Conservation (phyloP, 2,329 filamentous ascomycete genomes). For the Aspergillus sclerotialis region DNA sequence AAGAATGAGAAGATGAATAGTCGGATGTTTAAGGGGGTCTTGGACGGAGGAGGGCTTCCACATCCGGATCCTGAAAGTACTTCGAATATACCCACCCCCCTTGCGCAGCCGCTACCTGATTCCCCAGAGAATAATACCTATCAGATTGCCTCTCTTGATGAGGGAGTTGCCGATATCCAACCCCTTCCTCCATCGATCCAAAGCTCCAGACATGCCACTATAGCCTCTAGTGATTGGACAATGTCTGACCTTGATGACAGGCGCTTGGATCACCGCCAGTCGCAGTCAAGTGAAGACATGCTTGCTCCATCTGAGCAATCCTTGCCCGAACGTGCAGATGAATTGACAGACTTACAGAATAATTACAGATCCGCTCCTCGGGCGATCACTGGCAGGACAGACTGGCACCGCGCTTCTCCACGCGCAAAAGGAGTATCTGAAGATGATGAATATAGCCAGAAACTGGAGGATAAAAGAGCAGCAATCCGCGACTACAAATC, state of each 20-base stretch:
- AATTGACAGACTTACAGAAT: slow-evolving; percentile 15
- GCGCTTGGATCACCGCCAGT: slow-evolving; percentile 14
- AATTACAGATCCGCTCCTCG: slow-evolving; percentile 36
- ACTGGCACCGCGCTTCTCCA: slow-evolving; percentile 27
- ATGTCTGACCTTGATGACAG: slow-evolving; percentile 20
- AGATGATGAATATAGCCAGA: slow-evolving; percentile 33
- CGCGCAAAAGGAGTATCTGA: slow-evolving; percentile 22
- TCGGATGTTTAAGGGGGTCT: slow-evolving; percentile 37
- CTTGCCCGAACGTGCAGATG: slow-evolving; percentile 16
- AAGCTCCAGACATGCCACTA: slow-evolving; percentile 26
- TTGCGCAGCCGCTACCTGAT: slow-evolving; percentile 44
- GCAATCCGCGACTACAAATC: slow-evolving; percentile 43
- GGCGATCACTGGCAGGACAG: slow-evolving; percentile 30
- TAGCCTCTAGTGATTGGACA: slow-evolving; percentile 21
- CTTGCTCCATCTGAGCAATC: slow-evolving; percentile 13
- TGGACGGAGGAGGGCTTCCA: slow-evolving; percentile 29
- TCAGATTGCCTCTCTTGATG: slow-evolving; percentile 24
- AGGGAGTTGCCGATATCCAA: slow-evolving; percentile 31
- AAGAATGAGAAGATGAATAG: slow-evolving; percentile 34
- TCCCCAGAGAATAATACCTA: slow-evolving; percentile 26
- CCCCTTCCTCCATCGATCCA: slow-evolving; percentile 39
- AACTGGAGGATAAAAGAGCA: slow-evolving; percentile 36
- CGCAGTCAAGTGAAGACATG: slow-evolving; percentile 18
- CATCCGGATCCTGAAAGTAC: slow-evolving; percentile 40
- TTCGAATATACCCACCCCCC: slow-evolving; percentile 51